Evolutionary conservation across 768 basidiomycete genomes (phyloP).

Genomic region (Imleria badia): DNA sequence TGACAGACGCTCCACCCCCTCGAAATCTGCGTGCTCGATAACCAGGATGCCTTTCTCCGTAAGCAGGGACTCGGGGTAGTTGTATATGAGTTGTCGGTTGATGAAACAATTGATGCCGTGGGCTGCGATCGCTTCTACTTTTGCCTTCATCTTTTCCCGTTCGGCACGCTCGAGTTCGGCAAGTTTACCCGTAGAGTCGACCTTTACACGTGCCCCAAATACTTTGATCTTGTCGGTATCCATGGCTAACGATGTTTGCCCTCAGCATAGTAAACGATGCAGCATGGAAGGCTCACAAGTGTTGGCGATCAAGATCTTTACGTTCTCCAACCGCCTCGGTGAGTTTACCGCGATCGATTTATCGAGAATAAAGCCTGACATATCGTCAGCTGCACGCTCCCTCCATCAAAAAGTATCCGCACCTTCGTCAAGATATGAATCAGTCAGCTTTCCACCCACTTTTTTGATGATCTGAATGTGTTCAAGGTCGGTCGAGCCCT

Average conservation of each 20-base stretch:
- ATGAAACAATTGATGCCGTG: slow-evolving; percentile 98
- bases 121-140: slow-evolving; percentile 90
- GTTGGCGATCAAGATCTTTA: slow-evolving; percentile 94
- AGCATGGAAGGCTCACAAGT: slow-evolving; percentile 64
- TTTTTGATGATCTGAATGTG: slow-evolving; percentile 99
- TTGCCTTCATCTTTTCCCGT: slow-evolving; percentile 98
- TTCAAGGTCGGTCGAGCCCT: slow-evolving; percentile 96
- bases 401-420: slow-evolving; percentile 5
- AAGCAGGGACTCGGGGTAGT: slow-evolving; percentile 96
- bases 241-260: slow-evolving; percentile 64
- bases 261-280: neutral
- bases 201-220: slow-evolving; percentile 94
- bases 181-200: slow-evolving; percentile 93
- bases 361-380: slow-evolving; percentile 91
- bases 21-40: slow-evolving; percentile 98
- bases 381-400: neutral
- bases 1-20: slow-evolving; percentile 94
- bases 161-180: slow-evolving; percentile 98
- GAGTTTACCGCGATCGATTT: slow-evolving; percentile 94
- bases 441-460: slow-evolving; percentile 97
- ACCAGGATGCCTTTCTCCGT: slow-evolving; percentile 93
- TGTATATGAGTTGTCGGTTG: slow-evolving; percentile 98
- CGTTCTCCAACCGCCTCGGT: slow-evolving; percentile 92
- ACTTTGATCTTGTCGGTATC: slow-evolving; percentile 99
- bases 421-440: slow-evolving; percentile 98